These are phyloP conservation scores for Aspergillus heteromorphus DNA, from an alignment of 495 filamentous ascomycete genomes.

Conservation along the genomic window DNA sequence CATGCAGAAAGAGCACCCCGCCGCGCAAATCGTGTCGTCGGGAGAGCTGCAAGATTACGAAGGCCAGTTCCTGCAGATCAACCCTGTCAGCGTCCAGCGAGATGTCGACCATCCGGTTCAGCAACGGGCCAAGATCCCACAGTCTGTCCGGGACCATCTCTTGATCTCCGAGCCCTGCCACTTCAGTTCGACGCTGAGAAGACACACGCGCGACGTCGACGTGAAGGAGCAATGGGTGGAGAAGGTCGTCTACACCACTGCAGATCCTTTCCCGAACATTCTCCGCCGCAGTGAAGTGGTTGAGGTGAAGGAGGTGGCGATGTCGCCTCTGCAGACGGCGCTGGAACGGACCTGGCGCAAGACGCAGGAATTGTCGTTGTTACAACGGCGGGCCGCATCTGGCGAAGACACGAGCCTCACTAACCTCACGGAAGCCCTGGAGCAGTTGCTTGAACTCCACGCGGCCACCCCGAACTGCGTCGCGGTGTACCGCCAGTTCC, in stretches of 20 bases:
- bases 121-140: constrained; percentile 77
- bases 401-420: constrained; percentile 63
- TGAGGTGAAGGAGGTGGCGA: constrained; percentile 52
- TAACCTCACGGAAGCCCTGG: constrained; percentile 65
- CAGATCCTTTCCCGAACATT: constrained; percentile 87
- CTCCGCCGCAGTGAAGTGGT: constrained; percentile 83
- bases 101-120: constrained; percentile 82
- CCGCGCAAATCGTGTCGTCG: constrained; percentile 72
- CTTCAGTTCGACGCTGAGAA: constrained; percentile 68
- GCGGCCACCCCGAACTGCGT: constrained; percentile 62
- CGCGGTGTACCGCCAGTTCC: constrained; percentile 65
- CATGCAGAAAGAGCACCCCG: constrained; percentile 85
- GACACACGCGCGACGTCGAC: constrained; percentile 59
- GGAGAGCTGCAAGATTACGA: constrained; percentile 75
- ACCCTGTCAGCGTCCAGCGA: constrained; percentile 70
- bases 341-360: constrained; percentile 89
- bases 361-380: constrained; percentile 70
- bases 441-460: constrained; percentile 61
- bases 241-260: constrained; percentile 79
- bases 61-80: constrained; percentile 89
- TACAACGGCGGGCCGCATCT: constrained; percentile 71
- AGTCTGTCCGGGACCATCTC: constrained; percentile 77
- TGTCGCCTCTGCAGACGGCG: constrained; percentile 78
- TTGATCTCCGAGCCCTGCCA: constrained; percentile 63
- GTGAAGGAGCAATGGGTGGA: constrained; percentile 71